Evolutionary conservation across 2,329 filamentous ascomycete species (phyloP).

Genomic region (Pseudogymnoascus sp.): DNA sequence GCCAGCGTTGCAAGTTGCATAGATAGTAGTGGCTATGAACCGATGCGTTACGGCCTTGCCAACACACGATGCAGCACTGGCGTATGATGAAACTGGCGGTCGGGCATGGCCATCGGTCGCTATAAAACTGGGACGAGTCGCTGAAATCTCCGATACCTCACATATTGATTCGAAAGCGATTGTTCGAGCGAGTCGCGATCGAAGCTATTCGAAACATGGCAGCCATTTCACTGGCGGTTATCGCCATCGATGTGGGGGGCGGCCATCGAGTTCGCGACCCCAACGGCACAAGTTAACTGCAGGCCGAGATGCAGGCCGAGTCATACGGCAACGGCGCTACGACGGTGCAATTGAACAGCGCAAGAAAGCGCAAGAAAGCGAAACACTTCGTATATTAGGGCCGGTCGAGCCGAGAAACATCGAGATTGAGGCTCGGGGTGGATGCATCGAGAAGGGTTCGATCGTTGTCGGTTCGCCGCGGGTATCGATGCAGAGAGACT

Average conservation of each 20-base stretch:
- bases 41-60: conserved; percentile 9
- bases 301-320: conserved; percentile 4
- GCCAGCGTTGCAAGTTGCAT: conserved; percentile 9
- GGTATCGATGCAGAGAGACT: neutral
- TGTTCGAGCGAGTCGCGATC: neutral
- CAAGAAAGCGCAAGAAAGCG: neutral
- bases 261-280: neutral
- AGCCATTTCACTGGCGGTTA: neutral
- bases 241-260: conserved; percentile 2
- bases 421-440: conserved; percentile 1
- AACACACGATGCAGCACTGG: conserved; percentile 13
- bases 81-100: conserved; percentile 3
- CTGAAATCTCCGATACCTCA: neutral
- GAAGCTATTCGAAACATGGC: neutral
- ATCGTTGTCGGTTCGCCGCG: neutral
- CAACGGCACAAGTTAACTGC: neutral
- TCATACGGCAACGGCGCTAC: conserved; percentile 6
- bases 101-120: conserved; percentile 3
- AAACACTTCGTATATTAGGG: neutral
- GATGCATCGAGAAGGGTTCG: neutral
- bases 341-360: neutral
- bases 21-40: neutral
- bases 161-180: neutral
- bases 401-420: neutral
- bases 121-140: neutral